phyloP scores from a whole-genome alignment of 1,139 yeast genomes.

The Zygoascus meyerae region DNA sequence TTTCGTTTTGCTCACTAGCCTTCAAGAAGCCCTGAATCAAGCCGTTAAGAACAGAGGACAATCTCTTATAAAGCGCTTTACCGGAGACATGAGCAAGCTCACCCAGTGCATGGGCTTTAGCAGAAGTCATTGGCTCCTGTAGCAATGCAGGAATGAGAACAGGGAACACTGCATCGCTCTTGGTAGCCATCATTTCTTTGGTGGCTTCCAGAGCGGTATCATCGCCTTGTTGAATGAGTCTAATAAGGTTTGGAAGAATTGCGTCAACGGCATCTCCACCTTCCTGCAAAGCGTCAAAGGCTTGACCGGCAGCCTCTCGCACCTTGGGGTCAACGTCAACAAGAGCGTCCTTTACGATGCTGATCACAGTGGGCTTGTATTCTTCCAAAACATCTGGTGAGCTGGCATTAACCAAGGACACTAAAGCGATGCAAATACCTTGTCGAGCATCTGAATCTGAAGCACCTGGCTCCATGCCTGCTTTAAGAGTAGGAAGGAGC shows the following conservation, averaged over 20 bases:
- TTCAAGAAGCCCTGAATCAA: conserved; percentile 56
- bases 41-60: conserved; percentile 65
- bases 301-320: conserved; percentile 85
- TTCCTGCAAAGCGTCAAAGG: conserved; percentile 82
- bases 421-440: conserved; percentile 92
- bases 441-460: conserved; percentile 60
- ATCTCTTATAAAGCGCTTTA: conserved; percentile 64
- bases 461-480: conserved; percentile 39
- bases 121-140: conserved; percentile 72
- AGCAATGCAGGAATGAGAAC: conserved; percentile 81
- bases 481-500: conserved; percentile 77
- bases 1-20: conserved; percentile 35
- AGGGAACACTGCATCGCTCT: conserved; percentile 90
- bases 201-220: conserved; percentile 82
- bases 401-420: conserved; percentile 77
- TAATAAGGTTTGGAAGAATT: conserved; percentile 76
- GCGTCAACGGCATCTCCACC: conserved; percentile 69
- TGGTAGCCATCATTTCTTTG: conserved; percentile 86
- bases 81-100: conserved; percentile 92
- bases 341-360: conserved; percentile 71
- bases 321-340: conserved; percentile 69
- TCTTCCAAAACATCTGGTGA: conserved; percentile 54
- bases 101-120: conserved; percentile 83
- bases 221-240: conserved; percentile 58
- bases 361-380: conserved; percentile 65